A percentile compares a stretch with the other conserved stretches of the same genome.
These are phyloP conservation scores for Asterochloris sp. DNA, from an alignment of 139 green algal genomes.

Conservation along the genomic window DNA sequence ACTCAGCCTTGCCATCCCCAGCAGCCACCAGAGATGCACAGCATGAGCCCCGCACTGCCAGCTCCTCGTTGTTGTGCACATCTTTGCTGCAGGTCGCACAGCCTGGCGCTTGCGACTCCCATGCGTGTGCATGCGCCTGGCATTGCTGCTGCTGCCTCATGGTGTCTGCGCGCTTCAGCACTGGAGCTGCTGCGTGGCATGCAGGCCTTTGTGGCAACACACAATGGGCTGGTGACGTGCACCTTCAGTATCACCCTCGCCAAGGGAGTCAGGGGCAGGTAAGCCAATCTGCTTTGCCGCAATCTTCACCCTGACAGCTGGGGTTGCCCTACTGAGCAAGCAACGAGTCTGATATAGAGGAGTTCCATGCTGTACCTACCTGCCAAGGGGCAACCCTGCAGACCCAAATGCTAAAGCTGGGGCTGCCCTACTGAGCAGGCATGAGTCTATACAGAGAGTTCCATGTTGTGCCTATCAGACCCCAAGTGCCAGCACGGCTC, in stretches of 20 bases:
- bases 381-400: no score
- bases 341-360: no score
- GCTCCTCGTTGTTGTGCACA: no score
- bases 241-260: slow-evolving; percentile 40
- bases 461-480: no score
- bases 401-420: no score
- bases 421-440: no score
- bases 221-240: slow-evolving; percentile 24
- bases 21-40: background rate
- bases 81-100: background rate
- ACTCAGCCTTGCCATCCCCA: background rate
- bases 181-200: background rate
- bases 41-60: background rate
- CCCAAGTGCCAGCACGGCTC: no score
- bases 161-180: background rate
- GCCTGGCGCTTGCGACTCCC: background rate
- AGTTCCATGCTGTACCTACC: no score
- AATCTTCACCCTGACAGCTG: no score
- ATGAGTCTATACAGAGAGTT: no score
- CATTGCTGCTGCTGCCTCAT: background rate
- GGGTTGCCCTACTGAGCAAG: no score
- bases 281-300: background rate
- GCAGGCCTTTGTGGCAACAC: slow-evolving; percentile 49
- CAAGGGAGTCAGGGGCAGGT: slow-evolving; percentile 54
- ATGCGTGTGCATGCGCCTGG: background rate